Conservation (phyloP, 768 basidiomycete species). For the Clitopilus hobsonii region DNA sequence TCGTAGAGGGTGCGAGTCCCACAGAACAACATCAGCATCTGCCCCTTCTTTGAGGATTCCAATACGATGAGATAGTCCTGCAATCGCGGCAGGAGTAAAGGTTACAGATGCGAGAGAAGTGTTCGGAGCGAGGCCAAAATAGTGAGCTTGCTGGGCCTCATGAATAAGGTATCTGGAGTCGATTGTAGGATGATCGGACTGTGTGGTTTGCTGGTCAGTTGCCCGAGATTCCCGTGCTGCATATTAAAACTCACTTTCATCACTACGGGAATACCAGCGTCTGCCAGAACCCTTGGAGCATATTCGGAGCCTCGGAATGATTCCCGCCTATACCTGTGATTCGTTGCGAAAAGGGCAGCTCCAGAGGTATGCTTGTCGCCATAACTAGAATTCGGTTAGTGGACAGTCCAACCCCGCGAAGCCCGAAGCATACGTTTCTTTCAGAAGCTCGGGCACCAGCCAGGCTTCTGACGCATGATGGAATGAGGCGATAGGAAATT, state of each 20-base stretch:
- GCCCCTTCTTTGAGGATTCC: slow-evolving; percentile 56
- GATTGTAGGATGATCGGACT: slow-evolving; percentile 56
- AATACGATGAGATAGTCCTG: slow-evolving; percentile 74
- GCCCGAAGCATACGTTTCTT: no score
- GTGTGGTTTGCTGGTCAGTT: neutral
- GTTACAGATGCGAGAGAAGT: slow-evolving; percentile 65
- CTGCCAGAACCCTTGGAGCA: slow-evolving; percentile 70
- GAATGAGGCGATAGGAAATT: slow-evolving; percentile 77
- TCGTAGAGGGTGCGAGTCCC: slow-evolving; percentile 72
- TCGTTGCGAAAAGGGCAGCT: slow-evolving; percentile 74
- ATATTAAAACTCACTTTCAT: slow-evolving; percentile 57
- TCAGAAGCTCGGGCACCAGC: slow-evolving; percentile 79
- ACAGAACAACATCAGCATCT: slow-evolving; percentile 70
- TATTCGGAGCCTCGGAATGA: slow-evolving; percentile 73
- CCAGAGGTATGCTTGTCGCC: slow-evolving; percentile 41
- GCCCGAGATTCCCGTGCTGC: neutral
- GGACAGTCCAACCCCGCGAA: no score
- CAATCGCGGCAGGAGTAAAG: slow-evolving; percentile 56
- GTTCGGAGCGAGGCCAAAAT: slow-evolving; percentile 56
- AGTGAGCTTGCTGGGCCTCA: slow-evolving; percentile 69
- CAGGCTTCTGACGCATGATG: slow-evolving; percentile 90
- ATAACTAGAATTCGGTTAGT: neutral
- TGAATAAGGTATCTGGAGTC: slow-evolving; percentile 67
- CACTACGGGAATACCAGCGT: slow-evolving; percentile 65
- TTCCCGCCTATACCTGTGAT: slow-evolving; percentile 41